Base-by-base conservation (phyloP, 75 land plant species). In the Picea glauca region DNA sequence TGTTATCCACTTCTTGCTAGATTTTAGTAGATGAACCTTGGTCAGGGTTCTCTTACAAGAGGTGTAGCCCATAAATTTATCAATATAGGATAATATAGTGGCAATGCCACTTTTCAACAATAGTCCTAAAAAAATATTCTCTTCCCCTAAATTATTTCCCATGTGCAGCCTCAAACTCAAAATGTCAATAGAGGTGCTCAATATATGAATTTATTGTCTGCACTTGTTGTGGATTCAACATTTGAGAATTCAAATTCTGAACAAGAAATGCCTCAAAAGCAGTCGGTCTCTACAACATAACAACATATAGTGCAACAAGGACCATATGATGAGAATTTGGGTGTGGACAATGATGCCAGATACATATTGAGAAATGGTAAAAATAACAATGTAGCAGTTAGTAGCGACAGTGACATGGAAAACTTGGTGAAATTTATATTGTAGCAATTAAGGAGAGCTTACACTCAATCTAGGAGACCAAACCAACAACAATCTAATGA, bases 1-100 rank as follows among this genome's bases (percentile, higher is more conserved):
- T 79, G 84, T 20, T 80, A 87, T 79, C 93, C 96, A 26, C 81
- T 91, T 75, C 77, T 94, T 61, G 89, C 87, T 20, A 88, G 92
- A 80, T 75, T 91, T 60, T 94, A 86, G 61, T 89, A 87, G 64
- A 31, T 77, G 4, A 62, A 59, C 83, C 61, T 84, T 54, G 80
- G 80, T n/a, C 76, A 66, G 31, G 58, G 76, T 33, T 38, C 72
- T 75, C 73, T 76, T 33, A 30, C 56, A 13, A 56, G 54, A 38
- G 81, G 62, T 33, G 5, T 62, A 40, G 61, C 32, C 50, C 65
- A 64, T 60, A 32, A 82, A 20, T 60, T 50, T 63, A 80, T 79
- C 46, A 62, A 63, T 75, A 75, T 18, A 31, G 65, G 60, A 8
- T 76, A 80, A 76, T 65, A 78, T 11, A 54, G 43, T 26, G 46